Evolutionary conservation across 495 filamentous ascomycete genomes (phyloP), one percentile per base, ranked within the genome.

Genomic region (Tuber aestivum): DNA sequence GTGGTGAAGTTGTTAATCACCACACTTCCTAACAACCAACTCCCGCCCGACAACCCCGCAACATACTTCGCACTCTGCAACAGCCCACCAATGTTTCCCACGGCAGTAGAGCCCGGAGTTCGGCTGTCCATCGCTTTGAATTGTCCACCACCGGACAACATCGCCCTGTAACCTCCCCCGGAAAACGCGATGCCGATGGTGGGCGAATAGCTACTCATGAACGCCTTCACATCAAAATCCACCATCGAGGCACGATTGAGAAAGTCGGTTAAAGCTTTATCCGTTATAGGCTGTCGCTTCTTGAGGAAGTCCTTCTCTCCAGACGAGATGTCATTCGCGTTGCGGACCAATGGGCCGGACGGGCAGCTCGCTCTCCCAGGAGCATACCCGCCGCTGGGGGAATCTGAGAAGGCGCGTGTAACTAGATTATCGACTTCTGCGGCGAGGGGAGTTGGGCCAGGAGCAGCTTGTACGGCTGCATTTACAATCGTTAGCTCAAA

Each of bases 1-100:
- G 89, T 91, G 44, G 91, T 92, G 85, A 94, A 98, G 84, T 97
- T 98, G 85, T 97, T 98, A 76, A 91, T 86, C 80, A 89, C 95
- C 27, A 98, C 88, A 41, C 91, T 94, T 10, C 92, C 92, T 18
- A 97, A 89, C 18, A 97, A 85, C 95, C 95, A 98, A 20, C 90
- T 89, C 72, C 95, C 95, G 44, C 95, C 95, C 23, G 92, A 94
- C 32, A 97, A 86, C 45, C 93, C 95, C 27, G 93, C 87, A 23
- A 97, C 77, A 83, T 98, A 98, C 0, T 94, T 97, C 4, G 91
- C 84, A 1, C 91, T 87, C 86, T 98, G 95, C 48, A 97, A 85
- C 73, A 97, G 84, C 23, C 94, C 94, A 74, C 95, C 94, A 68
- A 98, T 86, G 69, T 92, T 91, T 1, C 94, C 94, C 3, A 83